A percentile compares a stretch with the other conserved stretches of the same genome.
Evolutionary conservation across 1,284 basidiomycete genomes (phyloP).

Genomic region (Cronartium quercuum): DNA sequence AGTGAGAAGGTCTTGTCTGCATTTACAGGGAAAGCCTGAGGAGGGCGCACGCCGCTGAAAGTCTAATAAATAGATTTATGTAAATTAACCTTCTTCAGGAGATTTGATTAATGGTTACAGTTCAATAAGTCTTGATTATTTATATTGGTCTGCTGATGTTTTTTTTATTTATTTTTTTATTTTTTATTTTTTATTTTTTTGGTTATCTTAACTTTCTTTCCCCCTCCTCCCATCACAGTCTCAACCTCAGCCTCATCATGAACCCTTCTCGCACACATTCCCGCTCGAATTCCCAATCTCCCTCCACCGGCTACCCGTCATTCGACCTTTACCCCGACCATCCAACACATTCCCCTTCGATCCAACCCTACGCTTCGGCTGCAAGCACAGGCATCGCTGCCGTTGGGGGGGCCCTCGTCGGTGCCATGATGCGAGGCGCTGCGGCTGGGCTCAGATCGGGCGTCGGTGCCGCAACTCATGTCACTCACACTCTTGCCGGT

Average conservation of each 20-base stretch:
- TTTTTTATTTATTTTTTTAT: no score
- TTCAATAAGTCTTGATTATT: no score
- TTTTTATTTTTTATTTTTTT: no score
- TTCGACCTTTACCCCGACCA: neutral
- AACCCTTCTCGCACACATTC: neutral
- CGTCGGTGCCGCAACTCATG: neutral
- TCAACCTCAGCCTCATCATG: neutral
- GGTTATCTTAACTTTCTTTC: no score
- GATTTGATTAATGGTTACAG: no score
- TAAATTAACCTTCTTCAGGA: no score
- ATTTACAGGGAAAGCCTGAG: no score
- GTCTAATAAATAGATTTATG: no score
- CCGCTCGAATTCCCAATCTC: neutral
- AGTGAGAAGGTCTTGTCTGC: no score
- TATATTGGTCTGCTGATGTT: no score
- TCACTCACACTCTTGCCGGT: neutral
- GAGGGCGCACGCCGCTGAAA: no score
- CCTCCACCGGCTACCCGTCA: neutral
- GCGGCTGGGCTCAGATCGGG: neutral
- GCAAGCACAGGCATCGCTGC: neutral
- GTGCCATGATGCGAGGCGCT: neutral
- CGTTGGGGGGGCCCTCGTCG: neutral
- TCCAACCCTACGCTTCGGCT: neutral
- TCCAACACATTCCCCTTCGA: neutral
- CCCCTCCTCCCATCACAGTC: neutral